Evolutionary conservation across 2,329 filamentous ascomycete genomes (phyloP).

Genomic region (Stromatinia cepivora): DNA sequence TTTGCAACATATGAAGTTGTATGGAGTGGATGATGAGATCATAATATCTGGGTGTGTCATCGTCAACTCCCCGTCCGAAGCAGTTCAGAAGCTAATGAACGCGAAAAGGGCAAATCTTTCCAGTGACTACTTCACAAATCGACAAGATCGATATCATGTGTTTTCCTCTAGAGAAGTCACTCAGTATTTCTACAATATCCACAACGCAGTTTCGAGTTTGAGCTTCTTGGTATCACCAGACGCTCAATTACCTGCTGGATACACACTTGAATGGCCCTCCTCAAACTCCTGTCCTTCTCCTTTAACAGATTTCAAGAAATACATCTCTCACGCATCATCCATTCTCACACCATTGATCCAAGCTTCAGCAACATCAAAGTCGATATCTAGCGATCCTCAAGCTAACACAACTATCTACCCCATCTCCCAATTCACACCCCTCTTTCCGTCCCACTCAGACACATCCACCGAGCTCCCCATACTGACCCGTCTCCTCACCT

Average conservation of each 20-base stretch:
- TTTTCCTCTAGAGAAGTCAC: slow-evolving; percentile 79
- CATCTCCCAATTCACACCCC: slow-evolving; percentile 81
- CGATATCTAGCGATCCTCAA: slow-evolving; percentile 3
- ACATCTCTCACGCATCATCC: slow-evolving; percentile 67
- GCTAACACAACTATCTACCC: slow-evolving; percentile 77
- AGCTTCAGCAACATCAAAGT: slow-evolving; percentile 26
- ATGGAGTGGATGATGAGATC: slow-evolving; percentile 92
- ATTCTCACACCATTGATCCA: slow-evolving; percentile 66
- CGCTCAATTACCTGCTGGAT: slow-evolving; percentile 53
- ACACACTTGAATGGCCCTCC: slow-evolving; percentile 69
- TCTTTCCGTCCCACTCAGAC: slow-evolving; percentile 72
- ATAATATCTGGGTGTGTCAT: slow-evolving; percentile 79
- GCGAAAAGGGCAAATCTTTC: slow-evolving; percentile 74
- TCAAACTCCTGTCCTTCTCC: slow-evolving; percentile 75
- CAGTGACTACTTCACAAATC: slow-evolving; percentile 92
- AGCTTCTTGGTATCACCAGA: slow-evolving; percentile 77
- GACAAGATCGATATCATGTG: slow-evolving; percentile 91
- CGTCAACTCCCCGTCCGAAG: background rate
- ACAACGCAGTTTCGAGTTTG: slow-evolving; percentile 73
- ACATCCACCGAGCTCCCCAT: slow-evolving; percentile 87
- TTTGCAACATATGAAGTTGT: slow-evolving; percentile 98
- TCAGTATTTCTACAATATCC: slow-evolving; percentile 77
- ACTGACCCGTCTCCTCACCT: slow-evolving; percentile 70
- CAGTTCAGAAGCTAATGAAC: background rate
- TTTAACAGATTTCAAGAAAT: slow-evolving; percentile 66